A percentile compares a stretch with the other conserved stretches of the same genome.
phyloP scores from a whole-genome alignment of 768 basidiomycete species.

The Goffeauzyma gilvescens region DNA sequence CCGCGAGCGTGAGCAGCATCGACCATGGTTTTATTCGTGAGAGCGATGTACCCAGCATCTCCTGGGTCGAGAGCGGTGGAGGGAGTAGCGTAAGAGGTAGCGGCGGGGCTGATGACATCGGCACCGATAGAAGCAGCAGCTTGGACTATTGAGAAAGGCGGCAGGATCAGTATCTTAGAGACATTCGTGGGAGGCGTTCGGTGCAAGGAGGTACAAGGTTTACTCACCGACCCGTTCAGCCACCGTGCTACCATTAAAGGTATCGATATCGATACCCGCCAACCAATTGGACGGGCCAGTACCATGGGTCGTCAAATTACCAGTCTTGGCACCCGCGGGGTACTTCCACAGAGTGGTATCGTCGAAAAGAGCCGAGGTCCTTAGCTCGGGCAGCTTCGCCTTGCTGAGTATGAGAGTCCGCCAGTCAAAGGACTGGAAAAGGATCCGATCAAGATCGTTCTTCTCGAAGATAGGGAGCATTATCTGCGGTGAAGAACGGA shows the following conservation, averaged over 20 bases:
- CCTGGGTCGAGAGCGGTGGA: slow-evolving; percentile 35
- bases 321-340: slow-evolving; percentile 5
- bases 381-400: slow-evolving; percentile 42
- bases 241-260: slow-evolving; percentile 45
- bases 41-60: slow-evolving; percentile 38
- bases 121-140: slow-evolving; percentile 50
- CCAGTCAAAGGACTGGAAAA: slow-evolving; percentile 37
- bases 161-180: no score
- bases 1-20: slow-evolving; percentile 46
- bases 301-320: slow-evolving; percentile 25
- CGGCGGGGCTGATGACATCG: slow-evolving; percentile 47
- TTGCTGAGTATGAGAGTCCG: slow-evolving; percentile 43
- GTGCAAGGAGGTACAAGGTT: no score
- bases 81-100: slow-evolving; percentile 33
- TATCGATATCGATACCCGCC: slow-evolving; percentile 45
- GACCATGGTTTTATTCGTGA: slow-evolving; percentile 53
- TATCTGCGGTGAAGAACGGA: no score
- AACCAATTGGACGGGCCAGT: slow-evolving; percentile 46
- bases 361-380: slow-evolving; percentile 48
- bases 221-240: slow-evolving; percentile 37
- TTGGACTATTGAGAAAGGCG: slow-evolving; percentile 33
- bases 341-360: slow-evolving; percentile 33
- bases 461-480: no score
- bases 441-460: background rate
- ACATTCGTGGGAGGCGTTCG: background rate